A percentile compares a stretch with the other conserved stretches of the same genome.
phyloP scores from a whole-genome alignment of 768 basidiomycete genomes.

The Lactarius sanguifluus region DNA sequence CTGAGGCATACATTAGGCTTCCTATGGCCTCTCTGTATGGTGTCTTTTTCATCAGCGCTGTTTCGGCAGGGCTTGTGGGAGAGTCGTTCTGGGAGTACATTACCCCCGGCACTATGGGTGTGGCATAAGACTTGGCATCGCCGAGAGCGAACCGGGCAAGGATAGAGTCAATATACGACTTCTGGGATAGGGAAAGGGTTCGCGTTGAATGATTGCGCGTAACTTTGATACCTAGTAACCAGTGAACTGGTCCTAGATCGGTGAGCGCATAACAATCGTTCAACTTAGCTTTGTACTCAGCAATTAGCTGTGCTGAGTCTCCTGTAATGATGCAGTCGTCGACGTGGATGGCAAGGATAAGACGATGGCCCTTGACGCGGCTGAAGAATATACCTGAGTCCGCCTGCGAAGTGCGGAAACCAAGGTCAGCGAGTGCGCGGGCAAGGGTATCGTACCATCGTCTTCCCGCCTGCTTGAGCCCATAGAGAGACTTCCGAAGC shows the following conservation, averaged over 20 bases:
- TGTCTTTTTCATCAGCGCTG: too few relatives aligned
- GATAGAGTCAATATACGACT: too few relatives aligned
- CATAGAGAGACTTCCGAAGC: conserved; percentile 24
- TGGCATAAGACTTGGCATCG: too few relatives aligned
- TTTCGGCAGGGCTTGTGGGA: too few relatives aligned
- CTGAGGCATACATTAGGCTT: too few relatives aligned
- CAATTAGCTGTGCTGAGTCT: background rate
- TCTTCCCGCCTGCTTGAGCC: conserved; percentile 30
- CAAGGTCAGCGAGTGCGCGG: background rate
- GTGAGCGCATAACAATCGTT: conserved; percentile 17
- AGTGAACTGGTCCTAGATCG: conserved; percentile 30
- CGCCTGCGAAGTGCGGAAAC: conserved; percentile 24
- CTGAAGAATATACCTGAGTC: conserved; percentile 29
- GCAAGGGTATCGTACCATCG: conserved; percentile 27
- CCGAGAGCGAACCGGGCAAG: too few relatives aligned
- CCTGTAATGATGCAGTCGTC: conserved; percentile 29
- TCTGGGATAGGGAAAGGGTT: too few relatives aligned
- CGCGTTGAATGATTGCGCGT: too few relatives aligned
- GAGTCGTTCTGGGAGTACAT: too few relatives aligned
- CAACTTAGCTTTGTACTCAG: background rate
- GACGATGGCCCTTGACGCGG: background rate
- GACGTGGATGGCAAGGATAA: conserved; percentile 31
- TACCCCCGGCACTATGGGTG: too few relatives aligned
- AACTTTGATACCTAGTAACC: too few relatives aligned
- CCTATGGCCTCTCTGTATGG: too few relatives aligned